phyloP scores from a whole-genome alignment of 2,329 filamentous ascomycete species.

The Alternaria conjuncta region DNA sequence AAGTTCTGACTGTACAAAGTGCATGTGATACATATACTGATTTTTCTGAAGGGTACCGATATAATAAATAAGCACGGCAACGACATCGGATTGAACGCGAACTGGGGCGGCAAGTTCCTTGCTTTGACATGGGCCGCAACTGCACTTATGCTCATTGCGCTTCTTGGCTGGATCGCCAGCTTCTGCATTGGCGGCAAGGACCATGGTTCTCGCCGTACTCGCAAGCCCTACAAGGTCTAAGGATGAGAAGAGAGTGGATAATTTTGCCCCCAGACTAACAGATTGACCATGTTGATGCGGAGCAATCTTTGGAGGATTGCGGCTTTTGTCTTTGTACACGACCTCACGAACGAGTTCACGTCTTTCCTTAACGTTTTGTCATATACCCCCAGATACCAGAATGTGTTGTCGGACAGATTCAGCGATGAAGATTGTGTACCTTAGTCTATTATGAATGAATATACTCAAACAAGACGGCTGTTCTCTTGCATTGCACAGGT shows the following conservation, averaged over 20 bases:
- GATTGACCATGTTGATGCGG: background rate
- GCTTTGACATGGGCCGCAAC: slow-evolving; percentile 66
- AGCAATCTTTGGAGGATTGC: background rate
- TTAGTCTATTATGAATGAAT: background rate
- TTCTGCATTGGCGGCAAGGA: slow-evolving; percentile 29
- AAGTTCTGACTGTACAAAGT: background rate
- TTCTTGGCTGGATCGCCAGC: slow-evolving; percentile 39
- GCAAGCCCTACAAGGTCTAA: background rate
- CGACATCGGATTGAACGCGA: slow-evolving; percentile 57
- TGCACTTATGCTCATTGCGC: slow-evolving; percentile 50
- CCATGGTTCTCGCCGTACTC: background rate
- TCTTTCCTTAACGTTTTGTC: background rate
- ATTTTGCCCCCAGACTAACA: background rate
- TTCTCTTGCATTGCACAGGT: background rate
- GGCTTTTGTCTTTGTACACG: background rate
- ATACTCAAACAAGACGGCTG: background rate
- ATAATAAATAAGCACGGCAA: slow-evolving; percentile 62
- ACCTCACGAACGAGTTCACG: background rate
- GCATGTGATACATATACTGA: background rate
- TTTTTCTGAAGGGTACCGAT: slow-evolving; percentile 48
- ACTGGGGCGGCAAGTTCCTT: slow-evolving; percentile 62
- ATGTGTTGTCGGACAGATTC: background rate
- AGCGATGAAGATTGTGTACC: background rate
- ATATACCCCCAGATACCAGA: slow-evolving; percentile 7
- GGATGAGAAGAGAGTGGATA: background rate